Evolutionary conservation across 2,329 filamentous ascomycete species (phyloP), one percentile per base, ranked within the genome.

Genomic region (Colletotrichum plurivorum): DNA sequence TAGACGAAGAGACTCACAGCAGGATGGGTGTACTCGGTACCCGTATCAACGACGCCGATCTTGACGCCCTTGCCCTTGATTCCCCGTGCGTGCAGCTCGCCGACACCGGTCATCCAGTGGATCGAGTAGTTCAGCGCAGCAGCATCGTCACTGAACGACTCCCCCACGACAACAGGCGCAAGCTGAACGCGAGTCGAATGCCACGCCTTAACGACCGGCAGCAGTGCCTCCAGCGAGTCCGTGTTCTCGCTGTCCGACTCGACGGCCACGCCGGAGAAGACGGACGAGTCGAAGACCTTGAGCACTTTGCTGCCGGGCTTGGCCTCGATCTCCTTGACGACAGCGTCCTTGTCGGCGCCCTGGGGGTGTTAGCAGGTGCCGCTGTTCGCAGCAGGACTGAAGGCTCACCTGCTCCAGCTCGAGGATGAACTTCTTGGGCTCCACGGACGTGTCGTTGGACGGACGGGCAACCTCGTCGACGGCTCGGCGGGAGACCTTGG

Each of bases 1-100:
- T 4, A 18, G 5, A 39, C 7, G 18, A 7, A 36, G 6, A 46
- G 4, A 39, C 70, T 46, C 73, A 81, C 78, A 45, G 80, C 78
- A 56, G 76, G 73, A 56, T 83, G 81, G 1, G 75, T 79, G 55
- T 83, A 83, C 58, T 82, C 80, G 20, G 82, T 75, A 0, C 81
- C 81, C 1, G 80, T 81, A 63, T 83, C 81, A 31, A 83, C 77
- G 43, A 83, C 74, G 5, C 80, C 81, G 39, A 83, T 73, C 52
- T 76, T 82, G 15, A 75, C 78, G 5, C 79, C 80, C 59, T 78
- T 79, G 3, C 81, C 81, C n/a, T 76, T 73, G 41, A 81, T 76
- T 2, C 80, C 80, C 16, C 72, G 71, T n/a, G 74, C 73, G 49
- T 83, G 81, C 4, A 83, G 75, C 65, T 75, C 77, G 31, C 82